Evolutionary conservation across 371 early-diverging fungal genomes (phyloP).

Genomic region (Batkoa obscura): DNA sequence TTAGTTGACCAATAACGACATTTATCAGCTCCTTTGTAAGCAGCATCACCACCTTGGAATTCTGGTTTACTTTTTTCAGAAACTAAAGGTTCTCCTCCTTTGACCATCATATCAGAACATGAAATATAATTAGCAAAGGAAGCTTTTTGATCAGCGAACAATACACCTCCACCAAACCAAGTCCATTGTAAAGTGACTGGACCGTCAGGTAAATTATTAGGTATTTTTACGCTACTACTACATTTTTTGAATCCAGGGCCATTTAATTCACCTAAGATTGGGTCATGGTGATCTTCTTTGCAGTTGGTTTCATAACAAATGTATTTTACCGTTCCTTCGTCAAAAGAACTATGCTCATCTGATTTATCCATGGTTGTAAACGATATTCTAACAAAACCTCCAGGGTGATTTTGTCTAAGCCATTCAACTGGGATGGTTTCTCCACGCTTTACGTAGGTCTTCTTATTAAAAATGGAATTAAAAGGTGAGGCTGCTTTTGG

Average conservation of each 20-base stretch:
- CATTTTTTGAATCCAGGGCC: conserved; percentile 22
- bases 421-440: conserved; percentile 23
- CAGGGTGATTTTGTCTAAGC: conserved; percentile 35
- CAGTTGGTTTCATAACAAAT: conserved; percentile 32
- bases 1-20: conserved; percentile 3
- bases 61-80: conserved; percentile 12
- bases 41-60: not conserved
- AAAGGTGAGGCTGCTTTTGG: not conserved
- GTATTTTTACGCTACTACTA: conserved; percentile 22
- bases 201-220: conserved; percentile 25
- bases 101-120: conserved; percentile 23
- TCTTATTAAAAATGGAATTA: not conserved
- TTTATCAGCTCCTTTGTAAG: not conserved
- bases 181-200: conserved; percentile 33
- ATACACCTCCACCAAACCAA: conserved; percentile 22
- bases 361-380: conserved; percentile 29
- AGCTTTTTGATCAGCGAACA: conserved; percentile 24
- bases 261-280: conserved; percentile 11
- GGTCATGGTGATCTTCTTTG: conserved; percentile 11
- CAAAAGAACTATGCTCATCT: conserved; percentile 24
- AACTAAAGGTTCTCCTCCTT: conserved; percentile 27
- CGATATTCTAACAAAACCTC: conserved; percentile 33
- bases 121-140: conserved; percentile 31
- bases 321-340: conserved; percentile 22
- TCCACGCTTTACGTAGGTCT: conserved; percentile 14